Base-by-base conservation (phyloP, 2,329 filamentous ascomycete species). In the Epichloe glyceriae region DNA sequence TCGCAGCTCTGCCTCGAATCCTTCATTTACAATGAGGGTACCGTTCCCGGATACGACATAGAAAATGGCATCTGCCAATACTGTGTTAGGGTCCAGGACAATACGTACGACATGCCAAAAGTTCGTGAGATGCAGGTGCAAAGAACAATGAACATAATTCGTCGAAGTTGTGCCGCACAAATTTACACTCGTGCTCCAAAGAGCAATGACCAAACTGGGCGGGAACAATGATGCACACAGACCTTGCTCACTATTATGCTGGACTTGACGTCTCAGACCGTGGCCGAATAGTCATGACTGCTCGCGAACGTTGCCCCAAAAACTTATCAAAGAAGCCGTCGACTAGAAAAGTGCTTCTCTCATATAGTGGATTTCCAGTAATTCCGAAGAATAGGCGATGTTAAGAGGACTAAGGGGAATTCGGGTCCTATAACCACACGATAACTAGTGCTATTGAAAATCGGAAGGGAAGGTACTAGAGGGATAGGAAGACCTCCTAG, bases 201-300 rank as follows among this genome's bases (percentile, higher is more conserved):
- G 8, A 30, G 20, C 14, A 0, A 7, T 41, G 39, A 41, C 19
- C 20, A 41, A 15, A 41, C 12, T 19, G 14, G 15, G 4, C 20
- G 39, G n/a, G 39, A 5, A 42, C 11, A 17, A n/a, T 30, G 3
- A 14, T 4, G 2, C 11, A 33, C 15, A 56, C 70, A 58, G 60
- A 80, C 78, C 78, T 72, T 86, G 80, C 60, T 81, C 75, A 50
- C 82, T 83, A 58, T 87, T 82, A 58, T 88, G 84, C 55, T 84
- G 82, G 20, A 88, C 71, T n/a, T 5, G 78, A 74, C 0, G 80
- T 81, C 2, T 73, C 67, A 30, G 79, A 79, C 49, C 77, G n/a
- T n/a, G n/a, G n/a, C n/a, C n/a, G n/a, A n/a, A n/a, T n/a, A n/a
- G n/a, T n/a, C n/a, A n/a, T n/a, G n/a, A n/a, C 78, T 79, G 55